These are phyloP conservation scores for Pythium dissotocum DNA, from an alignment of 352 stramenopile genomes.

Conservation along the genomic window DNA sequence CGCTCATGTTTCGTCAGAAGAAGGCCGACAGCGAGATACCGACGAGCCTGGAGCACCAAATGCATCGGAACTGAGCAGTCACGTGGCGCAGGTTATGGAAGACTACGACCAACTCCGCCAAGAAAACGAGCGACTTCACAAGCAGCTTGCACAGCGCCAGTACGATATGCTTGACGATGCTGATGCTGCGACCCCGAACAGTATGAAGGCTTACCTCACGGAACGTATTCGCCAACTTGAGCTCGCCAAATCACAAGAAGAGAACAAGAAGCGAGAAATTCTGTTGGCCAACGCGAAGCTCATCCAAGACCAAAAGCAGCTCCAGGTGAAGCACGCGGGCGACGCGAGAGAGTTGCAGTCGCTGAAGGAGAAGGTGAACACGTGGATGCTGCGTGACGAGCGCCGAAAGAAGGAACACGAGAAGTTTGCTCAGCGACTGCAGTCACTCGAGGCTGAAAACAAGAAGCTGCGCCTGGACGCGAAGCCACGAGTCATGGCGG, in stretches of 20 bases:
- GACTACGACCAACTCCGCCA: constrained; percentile 51
- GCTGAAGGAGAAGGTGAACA: constrained; percentile 55
- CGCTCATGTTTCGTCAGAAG: constrained; percentile 35
- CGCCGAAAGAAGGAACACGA: constrained; percentile 44
- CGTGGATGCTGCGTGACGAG: constrained; percentile 51
- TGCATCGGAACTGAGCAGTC: constrained; percentile 41
- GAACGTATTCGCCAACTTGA: constrained; percentile 58
- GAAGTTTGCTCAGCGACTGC: constrained; percentile 17
- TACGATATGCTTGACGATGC: not conserved
- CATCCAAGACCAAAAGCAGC: constrained; percentile 61
- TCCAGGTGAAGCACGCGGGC: constrained; percentile 39
- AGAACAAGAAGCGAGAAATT: constrained; percentile 62
- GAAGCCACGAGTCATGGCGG: not conserved
- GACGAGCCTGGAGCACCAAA: constrained; percentile 35
- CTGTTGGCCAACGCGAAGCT: constrained; percentile 68
- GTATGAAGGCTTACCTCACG: constrained; percentile 35
- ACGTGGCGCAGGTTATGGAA: constrained; percentile 39
- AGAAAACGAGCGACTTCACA: constrained; percentile 43
- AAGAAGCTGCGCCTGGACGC: constrained; percentile 4
- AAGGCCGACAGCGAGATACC: constrained; percentile 35
- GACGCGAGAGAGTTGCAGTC: constrained; percentile 34
- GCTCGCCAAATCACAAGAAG: constrained; percentile 37
- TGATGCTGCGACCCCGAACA: not conserved
- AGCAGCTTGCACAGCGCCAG: constrained; percentile 4
- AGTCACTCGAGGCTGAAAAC: constrained; percentile 23